Percentiles rank a stretch among this genome's conserved stretches.
These are phyloP conservation scores for Hevea brasiliensis DNA, from an alignment of 345 rosid genomes.

Conservation along the genomic window DNA sequence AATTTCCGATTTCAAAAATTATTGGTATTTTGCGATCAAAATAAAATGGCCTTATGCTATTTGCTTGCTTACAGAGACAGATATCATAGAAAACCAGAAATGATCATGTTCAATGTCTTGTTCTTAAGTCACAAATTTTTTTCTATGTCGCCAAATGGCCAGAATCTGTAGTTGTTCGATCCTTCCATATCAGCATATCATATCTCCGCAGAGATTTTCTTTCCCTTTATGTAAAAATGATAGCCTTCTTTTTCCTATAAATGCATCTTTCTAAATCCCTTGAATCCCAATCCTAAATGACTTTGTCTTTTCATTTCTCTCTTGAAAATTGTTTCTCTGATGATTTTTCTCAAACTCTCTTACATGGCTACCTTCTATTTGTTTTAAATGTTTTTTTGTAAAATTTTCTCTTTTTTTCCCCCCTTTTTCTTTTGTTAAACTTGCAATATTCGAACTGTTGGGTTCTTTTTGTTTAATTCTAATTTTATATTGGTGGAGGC, in stretches of 20 bases:
- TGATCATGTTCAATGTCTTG: too few species aligned
- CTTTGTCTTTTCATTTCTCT: background rate
- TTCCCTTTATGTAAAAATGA: background rate
- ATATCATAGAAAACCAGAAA: too few species aligned
- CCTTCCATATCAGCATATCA: background rate
- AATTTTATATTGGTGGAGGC: conserved; percentile 5
- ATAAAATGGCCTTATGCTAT: too few species aligned
- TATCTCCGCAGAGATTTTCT: conserved; percentile 1
- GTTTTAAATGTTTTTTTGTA: background rate
- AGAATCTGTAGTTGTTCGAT: background rate
- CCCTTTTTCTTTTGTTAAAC: background rate
- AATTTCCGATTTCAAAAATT: too few species aligned
- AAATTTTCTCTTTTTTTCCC: background rate
- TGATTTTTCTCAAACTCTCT: background rate
- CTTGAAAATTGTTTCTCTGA: background rate
- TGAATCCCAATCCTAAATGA: background rate
- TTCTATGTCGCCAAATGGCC: background rate
- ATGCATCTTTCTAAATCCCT: background rate
- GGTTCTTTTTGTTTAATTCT: background rate
- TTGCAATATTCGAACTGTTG: conserved; percentile 13
- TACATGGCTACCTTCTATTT: background rate
- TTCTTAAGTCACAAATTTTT: background rate
- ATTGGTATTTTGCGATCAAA: too few species aligned
- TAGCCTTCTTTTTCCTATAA: background rate
- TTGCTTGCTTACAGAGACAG: too few species aligned